Evolutionary conservation across 176 grass and related monocot genomes (phyloP).

Genomic region (Zoysia pacifica): DNA sequence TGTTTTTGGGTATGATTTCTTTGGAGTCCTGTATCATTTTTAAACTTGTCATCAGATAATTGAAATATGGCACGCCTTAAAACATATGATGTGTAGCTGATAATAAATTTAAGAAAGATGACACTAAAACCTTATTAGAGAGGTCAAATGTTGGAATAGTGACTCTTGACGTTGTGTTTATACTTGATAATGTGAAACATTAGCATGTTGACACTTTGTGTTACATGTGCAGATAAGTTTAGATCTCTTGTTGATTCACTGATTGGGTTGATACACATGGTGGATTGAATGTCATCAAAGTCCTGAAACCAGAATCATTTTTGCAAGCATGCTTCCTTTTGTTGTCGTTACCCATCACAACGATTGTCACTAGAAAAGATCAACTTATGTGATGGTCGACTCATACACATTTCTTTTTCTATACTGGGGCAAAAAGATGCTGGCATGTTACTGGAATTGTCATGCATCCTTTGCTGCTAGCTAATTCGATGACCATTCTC

Average conservation of each 20-base stretch:
- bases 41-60: slow-evolving; percentile 14
- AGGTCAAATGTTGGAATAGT: background rate
- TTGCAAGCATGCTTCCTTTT: slow-evolving; percentile 12
- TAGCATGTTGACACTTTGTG: slow-evolving; percentile 29
- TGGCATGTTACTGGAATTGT: background rate
- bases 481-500: background rate
- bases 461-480: background rate
- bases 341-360: background rate
- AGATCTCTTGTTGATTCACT: background rate
- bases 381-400: background rate
- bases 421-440: slow-evolving; percentile 13
- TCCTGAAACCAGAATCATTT: slow-evolving; percentile 30
- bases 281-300: slow-evolving; percentile 2
- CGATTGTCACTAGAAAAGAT: background rate
- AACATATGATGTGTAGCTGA: background rate
- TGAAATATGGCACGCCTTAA: background rate
- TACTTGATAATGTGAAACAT: slow-evolving; percentile 23
- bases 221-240: slow-evolving; percentile 13
- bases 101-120: slow-evolving; percentile 9
- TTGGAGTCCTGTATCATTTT: slow-evolving; percentile 16
- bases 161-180: slow-evolving; percentile 21
- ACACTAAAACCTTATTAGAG: slow-evolving; percentile 16
- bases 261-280: slow-evolving; percentile 35
- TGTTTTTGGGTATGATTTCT: slow-evolving; percentile 81
- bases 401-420: background rate